Evolutionary conservation across 164 flowering plant genomes (phyloP).

Genomic region (Protea cynaroides): DNA sequence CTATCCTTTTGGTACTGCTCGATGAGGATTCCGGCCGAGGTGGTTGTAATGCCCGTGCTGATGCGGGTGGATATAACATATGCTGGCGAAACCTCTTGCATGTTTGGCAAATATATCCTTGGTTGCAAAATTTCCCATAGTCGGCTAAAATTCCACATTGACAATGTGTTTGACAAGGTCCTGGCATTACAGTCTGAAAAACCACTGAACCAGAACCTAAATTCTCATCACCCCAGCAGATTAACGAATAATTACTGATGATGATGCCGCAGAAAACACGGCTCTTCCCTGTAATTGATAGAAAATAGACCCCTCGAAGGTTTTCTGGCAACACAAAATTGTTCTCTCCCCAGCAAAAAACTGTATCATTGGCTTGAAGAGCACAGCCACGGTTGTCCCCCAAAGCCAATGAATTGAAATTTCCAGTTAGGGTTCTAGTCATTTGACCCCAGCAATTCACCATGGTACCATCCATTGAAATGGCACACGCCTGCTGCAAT

Average conservation of each 20-base stretch:
- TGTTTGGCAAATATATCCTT: conserved; percentile 32
- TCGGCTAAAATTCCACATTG: conserved; percentile 22
- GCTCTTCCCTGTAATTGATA: conserved; percentile 37
- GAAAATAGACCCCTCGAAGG: conserved; percentile 24
- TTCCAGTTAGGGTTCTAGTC: conserved; percentile 13
- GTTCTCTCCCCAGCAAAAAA: conserved; percentile 65
- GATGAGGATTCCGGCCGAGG: neutral
- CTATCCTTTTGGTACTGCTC: conserved; percentile 26
- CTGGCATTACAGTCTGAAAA: conserved; percentile 46
- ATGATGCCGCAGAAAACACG: conserved; percentile 59
- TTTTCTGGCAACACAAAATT: conserved; percentile 38
- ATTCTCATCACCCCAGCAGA: conserved; percentile 60
- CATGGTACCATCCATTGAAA: conserved; percentile 21
- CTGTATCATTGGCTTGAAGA: conserved; percentile 30
- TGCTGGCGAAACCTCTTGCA: conserved; percentile 6
- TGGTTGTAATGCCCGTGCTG: conserved; percentile 4
- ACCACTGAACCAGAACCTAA: conserved; percentile 20
- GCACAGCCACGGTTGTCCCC: conserved; percentile 65
- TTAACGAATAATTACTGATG: conserved; percentile 29
- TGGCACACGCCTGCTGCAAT: conserved; percentile 51
- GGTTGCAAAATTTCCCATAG: conserved; percentile 26
- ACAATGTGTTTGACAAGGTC: conserved; percentile 42
- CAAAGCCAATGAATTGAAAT: conserved; percentile 48
- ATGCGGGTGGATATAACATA: neutral
- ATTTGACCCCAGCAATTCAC: conserved; percentile 65